phyloP scores from a whole-genome alignment of 108 stramenopile species.

The Aurantiochytrium sp. region DNA sequence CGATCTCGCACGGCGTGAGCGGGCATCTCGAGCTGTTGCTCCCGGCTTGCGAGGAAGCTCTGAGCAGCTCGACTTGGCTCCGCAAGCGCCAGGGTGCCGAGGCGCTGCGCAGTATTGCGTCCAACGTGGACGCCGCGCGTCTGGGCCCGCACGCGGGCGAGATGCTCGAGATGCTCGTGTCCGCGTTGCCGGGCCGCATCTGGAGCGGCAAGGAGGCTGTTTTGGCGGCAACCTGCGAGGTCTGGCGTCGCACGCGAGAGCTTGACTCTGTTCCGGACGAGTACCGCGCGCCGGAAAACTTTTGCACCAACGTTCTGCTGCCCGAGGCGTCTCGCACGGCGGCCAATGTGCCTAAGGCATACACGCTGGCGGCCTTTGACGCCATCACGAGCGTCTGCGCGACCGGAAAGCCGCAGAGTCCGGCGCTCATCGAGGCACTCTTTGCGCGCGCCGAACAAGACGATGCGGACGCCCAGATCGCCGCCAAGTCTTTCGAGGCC shows the following conservation, averaged over 20 bases:
- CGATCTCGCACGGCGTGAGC: background rate
- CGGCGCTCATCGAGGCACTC: background rate
- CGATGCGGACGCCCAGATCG: background rate
- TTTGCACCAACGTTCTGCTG: background rate
- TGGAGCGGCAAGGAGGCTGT: slow-evolving; percentile 26
- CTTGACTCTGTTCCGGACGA: background rate
- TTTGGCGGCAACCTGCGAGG: background rate
- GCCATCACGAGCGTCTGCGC: background rate
- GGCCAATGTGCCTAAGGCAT: background rate
- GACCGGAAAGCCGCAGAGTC: background rate
- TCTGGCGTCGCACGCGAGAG: background rate
- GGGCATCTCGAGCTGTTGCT: background rate
- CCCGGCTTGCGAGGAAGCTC: background rate
- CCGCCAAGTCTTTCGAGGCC: slow-evolving; percentile 10
- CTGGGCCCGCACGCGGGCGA: background rate
- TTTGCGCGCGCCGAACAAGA: background rate
- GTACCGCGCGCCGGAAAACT: background rate
- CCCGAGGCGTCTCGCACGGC: background rate
- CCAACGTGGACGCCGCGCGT: background rate
- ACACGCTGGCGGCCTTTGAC: background rate
- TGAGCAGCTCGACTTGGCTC: background rate
- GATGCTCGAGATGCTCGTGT: background rate
- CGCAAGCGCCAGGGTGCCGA: slow-evolving; percentile 13
- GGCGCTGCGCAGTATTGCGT: background rate
- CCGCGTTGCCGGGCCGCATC: background rate